Evolutionary conservation across 306 rosid genomes (phyloP), one percentile per base, ranked within the genome.

Genomic region (Pterocarpus santalinus): DNA sequence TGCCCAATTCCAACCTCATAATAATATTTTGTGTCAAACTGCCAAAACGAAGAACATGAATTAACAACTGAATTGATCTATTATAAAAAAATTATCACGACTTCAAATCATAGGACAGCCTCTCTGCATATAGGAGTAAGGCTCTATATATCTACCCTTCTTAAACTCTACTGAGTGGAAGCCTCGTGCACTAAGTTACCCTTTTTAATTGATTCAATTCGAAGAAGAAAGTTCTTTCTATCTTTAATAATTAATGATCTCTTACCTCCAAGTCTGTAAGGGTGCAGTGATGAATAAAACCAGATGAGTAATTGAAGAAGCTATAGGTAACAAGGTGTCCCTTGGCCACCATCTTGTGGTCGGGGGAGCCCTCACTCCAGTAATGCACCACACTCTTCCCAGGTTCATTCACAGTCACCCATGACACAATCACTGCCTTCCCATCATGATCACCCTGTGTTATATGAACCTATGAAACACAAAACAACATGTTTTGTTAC

Each of bases 361-460:
- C 4, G 1, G 47, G 9, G 35, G 41, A 11, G 12, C 81, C 72
- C 7, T 91, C 88, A 17, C 83, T 78, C 98, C 98, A 94, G 22
- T 89, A 90, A 60, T 44, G 56, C 36, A 90, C 95, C 7, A 38
- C 4, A 58, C 79, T 86, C 8, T 77, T 76, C 36, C 94, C 97
- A 9, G 92, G 92, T 84, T 89, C 89, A 12, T 85, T 84, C 69
- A 81, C 85, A 7, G 97, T 90, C 16, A 89, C 87, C 95, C 95
- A 94, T 71, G 97, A 90, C 49, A 94, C 93, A 15, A 94, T 90
- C 84, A 94, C 85, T 35, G 94, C 85, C 47, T 74, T 88, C 3
- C 98, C 98, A 51, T 47, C 89, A 60, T 44, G 76, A 46, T 91
- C 95, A 63, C 98, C 97, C 81, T 90, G 97, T 4, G 97, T 94